Conservation (phyloP, 169 alveolate genomes). For the Plasmodium coatneyi region DNA sequence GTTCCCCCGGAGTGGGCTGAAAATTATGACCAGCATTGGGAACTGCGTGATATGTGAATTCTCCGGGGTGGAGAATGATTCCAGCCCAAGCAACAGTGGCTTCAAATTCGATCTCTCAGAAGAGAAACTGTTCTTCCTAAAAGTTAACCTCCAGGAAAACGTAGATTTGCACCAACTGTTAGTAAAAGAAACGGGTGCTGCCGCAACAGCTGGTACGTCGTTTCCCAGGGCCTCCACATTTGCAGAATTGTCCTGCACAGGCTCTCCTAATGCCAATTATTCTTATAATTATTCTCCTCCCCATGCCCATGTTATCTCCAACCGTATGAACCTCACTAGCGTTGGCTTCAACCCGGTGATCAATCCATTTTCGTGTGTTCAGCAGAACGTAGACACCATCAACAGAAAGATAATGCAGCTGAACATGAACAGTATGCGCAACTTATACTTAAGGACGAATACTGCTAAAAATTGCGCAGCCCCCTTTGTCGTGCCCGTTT, state of each 20-base stretch:
- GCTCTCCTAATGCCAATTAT: not conserved
- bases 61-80: not conserved
- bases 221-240: not conserved
- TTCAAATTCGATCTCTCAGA: conserved; percentile 47
- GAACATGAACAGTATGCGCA: conserved; percentile 15
- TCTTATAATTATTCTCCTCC: not conserved
- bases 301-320: not conserved
- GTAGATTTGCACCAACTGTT: conserved; percentile 16
- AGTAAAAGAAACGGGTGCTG: not conserved
- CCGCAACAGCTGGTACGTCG: not conserved
- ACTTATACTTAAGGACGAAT: conserved; percentile 1
- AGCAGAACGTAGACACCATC: conserved; percentile 23
- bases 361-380: conserved; percentile 10
- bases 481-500: not conserved
- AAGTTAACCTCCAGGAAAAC: conserved; percentile 24
- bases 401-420: conserved; percentile 16
- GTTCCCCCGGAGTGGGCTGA: conserved; percentile 39
- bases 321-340: not conserved
- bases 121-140: conserved; percentile 56
- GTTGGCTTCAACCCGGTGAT: not conserved
- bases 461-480: not conserved
- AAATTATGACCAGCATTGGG: conserved; percentile 36
- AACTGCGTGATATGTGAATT: conserved; percentile 42
- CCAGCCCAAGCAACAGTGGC: not conserved
- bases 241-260: conserved; percentile 3